These are phyloP conservation scores for Ceratobasidium sp. DNA, from an alignment of 1,284 basidiomycete species.

Conservation along the genomic window DNA sequence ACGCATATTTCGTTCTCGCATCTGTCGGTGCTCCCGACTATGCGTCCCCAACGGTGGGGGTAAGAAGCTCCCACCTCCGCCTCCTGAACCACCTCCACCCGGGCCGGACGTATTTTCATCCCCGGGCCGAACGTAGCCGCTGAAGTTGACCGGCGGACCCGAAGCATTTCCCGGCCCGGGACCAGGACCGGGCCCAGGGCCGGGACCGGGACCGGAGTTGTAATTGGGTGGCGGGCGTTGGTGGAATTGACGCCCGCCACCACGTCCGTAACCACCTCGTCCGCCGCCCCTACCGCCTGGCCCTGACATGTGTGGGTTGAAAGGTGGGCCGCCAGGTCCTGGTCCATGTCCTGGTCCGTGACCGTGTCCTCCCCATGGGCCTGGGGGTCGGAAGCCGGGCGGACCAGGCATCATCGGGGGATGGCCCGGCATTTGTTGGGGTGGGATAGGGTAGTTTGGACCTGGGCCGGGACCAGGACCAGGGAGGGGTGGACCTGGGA, in stretches of 20 bases:
- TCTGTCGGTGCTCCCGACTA: constrained; percentile 36
- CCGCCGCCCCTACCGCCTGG: not conserved
- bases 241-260: not conserved
- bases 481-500: not conserved
- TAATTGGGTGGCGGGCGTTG: constrained; percentile 5
- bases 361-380: constrained; percentile 12
- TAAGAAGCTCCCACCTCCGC: not conserved
- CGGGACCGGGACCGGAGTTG: constrained; percentile 16
- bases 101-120: not conserved
- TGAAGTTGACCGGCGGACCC: constrained; percentile 27
- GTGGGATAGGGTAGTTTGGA: not conserved
- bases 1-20: constrained; percentile 36
- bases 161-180: constrained; percentile 2
- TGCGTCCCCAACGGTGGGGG: constrained; percentile 30
- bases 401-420: constrained; percentile 8
- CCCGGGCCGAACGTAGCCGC: constrained; percentile 21
- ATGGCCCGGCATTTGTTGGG: constrained; percentile 3
- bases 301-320: not conserved
- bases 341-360: no score
- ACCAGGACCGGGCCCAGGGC: not conserved
- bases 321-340: not conserved
- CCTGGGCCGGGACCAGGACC: constrained; percentile 21
- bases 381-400: constrained; percentile 3
- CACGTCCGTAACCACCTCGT: not conserved
- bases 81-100: constrained; percentile 4